Conservation (phyloP, 495 filamentous ascomycete species). For the Bathelium albidoporum region DNA sequence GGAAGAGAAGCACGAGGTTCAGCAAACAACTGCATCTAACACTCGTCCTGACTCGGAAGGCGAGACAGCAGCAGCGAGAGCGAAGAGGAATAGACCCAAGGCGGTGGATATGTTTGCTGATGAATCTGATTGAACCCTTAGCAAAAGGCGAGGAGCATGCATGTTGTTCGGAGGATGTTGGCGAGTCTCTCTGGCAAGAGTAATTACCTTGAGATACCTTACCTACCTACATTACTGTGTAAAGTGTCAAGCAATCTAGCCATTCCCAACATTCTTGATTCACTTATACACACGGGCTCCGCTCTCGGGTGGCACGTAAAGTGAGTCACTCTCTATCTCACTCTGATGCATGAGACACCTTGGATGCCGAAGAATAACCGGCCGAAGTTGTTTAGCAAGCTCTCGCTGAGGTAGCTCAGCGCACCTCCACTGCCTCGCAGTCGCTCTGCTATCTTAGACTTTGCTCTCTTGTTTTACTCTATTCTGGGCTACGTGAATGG, state of each 20-base stretch:
- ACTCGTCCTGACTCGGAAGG: constrained; percentile 20
- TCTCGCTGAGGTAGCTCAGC: background rate
- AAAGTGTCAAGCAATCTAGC: no score
- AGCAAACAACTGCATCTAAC: background rate
- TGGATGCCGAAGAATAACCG: background rate
- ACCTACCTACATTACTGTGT: no score
- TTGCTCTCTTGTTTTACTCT: background rate
- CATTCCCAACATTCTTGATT: no score
- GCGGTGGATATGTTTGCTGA: constrained; percentile 95
- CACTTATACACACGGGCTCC: no score
- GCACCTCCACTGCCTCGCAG: background rate
- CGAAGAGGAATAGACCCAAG: constrained; percentile 48
- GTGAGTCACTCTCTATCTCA: no score
- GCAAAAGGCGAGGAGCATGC: no score
- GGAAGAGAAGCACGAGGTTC: background rate
- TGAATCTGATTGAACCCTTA: constrained; percentile 18
- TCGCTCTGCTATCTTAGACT: background rate
- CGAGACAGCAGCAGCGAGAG: constrained; percentile 21
- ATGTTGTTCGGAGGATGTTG: background rate
- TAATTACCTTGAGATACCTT: no score
- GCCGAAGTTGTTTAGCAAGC: background rate
- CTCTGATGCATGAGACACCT: no score
- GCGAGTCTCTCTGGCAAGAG: background rate
- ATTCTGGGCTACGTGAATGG: background rate
- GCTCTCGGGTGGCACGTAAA: no score